Conservation (phyloP, 2,329 filamentous ascomycete genomes). For the Arthrobotrys pseudoclavata region DNA sequence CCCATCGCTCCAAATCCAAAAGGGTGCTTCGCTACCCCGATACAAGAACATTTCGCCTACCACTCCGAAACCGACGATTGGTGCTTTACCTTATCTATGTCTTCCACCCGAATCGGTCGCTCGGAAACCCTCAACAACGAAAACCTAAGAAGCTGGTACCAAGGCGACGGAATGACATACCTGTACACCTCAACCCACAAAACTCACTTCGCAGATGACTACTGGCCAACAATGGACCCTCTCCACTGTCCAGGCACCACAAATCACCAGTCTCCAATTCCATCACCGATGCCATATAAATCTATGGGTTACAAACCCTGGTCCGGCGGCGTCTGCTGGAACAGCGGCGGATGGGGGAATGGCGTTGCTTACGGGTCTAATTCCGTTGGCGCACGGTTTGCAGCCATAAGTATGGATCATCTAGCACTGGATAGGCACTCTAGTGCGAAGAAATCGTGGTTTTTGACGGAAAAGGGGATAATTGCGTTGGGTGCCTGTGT, state of each 20-base stretch:
- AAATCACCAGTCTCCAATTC: constrained; percentile 41
- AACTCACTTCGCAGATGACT: constrained; percentile 54
- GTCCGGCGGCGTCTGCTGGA: constrained; percentile 56
- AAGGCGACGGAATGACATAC: constrained; percentile 60
- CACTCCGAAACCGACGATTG: constrained; percentile 29
- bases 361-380: constrained; percentile 27
- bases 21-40: constrained; percentile 33
- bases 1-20: constrained; percentile 3
- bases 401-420: constrained; percentile 49
- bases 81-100: constrained; percentile 49
- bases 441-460: constrained; percentile 56
- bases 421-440: constrained; percentile 30
- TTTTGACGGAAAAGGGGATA: constrained; percentile 48
- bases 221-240: constrained; percentile 60
- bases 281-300: constrained; percentile 30
- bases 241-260: constrained; percentile 55
- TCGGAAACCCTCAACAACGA: constrained; percentile 39
- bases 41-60: constrained; percentile 55
- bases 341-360: constrained; percentile 41
- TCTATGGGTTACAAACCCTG: constrained; percentile 50
- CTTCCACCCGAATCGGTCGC: constrained; percentile 34
- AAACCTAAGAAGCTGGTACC: constrained; percentile 51
- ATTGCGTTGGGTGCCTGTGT: constrained; percentile 50
- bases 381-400: constrained; percentile 33
- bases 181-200: constrained; percentile 54